Percentiles rank a stretch among this genome's conserved stretches.
phyloP scores from a whole-genome alignment of 2,329 filamentous ascomycete species.

The Thelonectria olida region DNA sequence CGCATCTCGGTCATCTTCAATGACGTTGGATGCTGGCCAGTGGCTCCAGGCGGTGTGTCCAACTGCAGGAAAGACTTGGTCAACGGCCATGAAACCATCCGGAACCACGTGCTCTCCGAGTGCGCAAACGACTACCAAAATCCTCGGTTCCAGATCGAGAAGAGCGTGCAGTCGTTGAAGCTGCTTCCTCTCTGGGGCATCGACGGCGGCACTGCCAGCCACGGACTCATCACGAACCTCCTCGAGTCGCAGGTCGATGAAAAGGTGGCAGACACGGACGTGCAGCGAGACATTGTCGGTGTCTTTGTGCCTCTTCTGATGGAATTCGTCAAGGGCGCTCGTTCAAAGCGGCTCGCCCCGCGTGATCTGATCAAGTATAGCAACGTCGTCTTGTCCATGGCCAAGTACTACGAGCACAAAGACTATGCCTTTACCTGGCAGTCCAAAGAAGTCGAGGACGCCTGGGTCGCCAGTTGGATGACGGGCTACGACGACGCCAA shows the following conservation, averaged over 20 bases:
- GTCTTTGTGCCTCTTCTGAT: constrained; percentile 26
- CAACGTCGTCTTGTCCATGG: constrained; percentile 27
- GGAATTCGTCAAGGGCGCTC: constrained; percentile 30
- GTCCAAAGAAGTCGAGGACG: constrained; percentile 20
- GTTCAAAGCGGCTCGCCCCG: constrained; percentile 23
- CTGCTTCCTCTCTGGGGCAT: constrained; percentile 31
- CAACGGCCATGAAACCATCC: constrained; percentile 31
- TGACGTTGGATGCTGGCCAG: constrained; percentile 32
- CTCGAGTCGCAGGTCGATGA: constrained; percentile 29
- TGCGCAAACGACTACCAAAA: constrained; percentile 33
- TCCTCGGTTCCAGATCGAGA: constrained; percentile 32
- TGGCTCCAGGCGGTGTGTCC: constrained; percentile 30
- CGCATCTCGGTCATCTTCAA: constrained; percentile 31
- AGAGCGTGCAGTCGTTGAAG: constrained; percentile 32
- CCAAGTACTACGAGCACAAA: constrained; percentile 32
- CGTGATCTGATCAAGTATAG: constrained; percentile 29
- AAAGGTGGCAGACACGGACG: constrained; percentile 26
- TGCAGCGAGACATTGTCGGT: constrained; percentile 18
- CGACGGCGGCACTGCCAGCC: constrained; percentile 28
- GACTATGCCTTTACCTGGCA: constrained; percentile 29
- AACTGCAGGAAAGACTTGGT: constrained; percentile 32
- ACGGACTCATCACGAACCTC: constrained; percentile 30
- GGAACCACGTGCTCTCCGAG: constrained; percentile 31
- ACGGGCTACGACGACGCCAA: constrained; percentile 25
- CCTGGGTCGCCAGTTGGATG: constrained; percentile 28